A percentile compares a stretch with the other conserved stretches of the same genome.
phyloP scores from a whole-genome alignment of 2,329 filamentous ascomycete species.

The Monilinia polystroma region DNA sequence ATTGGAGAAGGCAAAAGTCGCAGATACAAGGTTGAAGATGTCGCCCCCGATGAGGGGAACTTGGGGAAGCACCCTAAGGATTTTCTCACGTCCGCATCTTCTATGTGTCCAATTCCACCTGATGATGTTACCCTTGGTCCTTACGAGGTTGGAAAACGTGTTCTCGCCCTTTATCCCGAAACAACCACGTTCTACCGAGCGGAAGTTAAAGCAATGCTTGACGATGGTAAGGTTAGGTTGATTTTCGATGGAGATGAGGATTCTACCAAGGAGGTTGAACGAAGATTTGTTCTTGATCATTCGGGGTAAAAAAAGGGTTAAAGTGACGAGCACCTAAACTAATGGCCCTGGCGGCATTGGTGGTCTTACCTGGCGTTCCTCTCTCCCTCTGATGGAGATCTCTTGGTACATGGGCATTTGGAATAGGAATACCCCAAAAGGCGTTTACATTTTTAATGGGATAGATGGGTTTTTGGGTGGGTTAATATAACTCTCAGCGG shows the following conservation, averaged over 20 bases:
- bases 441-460: slow-evolving; percentile 8
- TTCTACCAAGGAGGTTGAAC: slow-evolving; percentile 71
- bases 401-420: slow-evolving; percentile 22
- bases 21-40: slow-evolving; percentile 77
- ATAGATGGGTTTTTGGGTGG: neutral
- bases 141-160: slow-evolving; percentile 63
- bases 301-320: slow-evolving; percentile 29
- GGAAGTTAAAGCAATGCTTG: slow-evolving; percentile 67
- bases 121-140: slow-evolving; percentile 59
- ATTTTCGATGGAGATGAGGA: slow-evolving; percentile 81
- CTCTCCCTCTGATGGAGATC: neutral
- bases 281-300: slow-evolving; percentile 75
- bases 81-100: slow-evolving; percentile 70
- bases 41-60: slow-evolving; percentile 67
- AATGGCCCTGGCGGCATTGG: neutral
- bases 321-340: neutral
- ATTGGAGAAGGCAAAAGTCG: slow-evolving; percentile 74
- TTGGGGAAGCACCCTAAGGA: slow-evolving; percentile 53
- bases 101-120: slow-evolving; percentile 74
- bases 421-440: slow-evolving; percentile 16
- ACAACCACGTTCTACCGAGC: slow-evolving; percentile 86
- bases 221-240: slow-evolving; percentile 56
- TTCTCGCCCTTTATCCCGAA: slow-evolving; percentile 76
- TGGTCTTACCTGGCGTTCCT: slow-evolving; percentile 3
- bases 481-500: neutral